phyloP scores from a whole-genome alignment of 768 basidiomycete species.

The Boletus pseudo-olivaceus region DNA sequence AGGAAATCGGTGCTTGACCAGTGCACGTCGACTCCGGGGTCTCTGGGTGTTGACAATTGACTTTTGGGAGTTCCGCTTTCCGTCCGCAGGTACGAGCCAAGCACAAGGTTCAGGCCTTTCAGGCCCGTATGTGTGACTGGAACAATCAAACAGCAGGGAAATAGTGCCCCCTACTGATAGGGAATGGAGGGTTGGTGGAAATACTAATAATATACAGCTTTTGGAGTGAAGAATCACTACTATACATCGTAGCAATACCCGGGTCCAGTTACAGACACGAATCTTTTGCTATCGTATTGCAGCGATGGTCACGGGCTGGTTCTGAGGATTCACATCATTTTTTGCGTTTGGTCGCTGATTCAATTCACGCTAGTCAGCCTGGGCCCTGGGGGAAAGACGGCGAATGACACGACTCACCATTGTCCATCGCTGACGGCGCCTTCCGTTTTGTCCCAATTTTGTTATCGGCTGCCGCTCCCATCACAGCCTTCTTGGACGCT shows the following conservation, averaged over 20 bases:
- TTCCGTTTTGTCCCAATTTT: slow-evolving; percentile 44
- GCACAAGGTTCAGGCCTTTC: background rate
- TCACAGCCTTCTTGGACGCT: slow-evolving; percentile 17
- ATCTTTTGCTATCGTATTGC: background rate
- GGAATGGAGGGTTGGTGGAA: slow-evolving; percentile 5
- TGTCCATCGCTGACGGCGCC: slow-evolving; percentile 36
- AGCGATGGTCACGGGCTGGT: background rate
- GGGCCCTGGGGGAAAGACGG: background rate
- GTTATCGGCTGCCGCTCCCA: slow-evolving; percentile 6
- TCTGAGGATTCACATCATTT: slow-evolving; percentile 23
- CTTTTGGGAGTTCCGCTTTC: background rate
- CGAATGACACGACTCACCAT: slow-evolving; percentile 31
- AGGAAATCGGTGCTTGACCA: background rate
- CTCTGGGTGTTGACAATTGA: background rate
- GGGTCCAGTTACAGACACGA: slow-evolving; percentile 2
- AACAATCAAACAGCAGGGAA: background rate
- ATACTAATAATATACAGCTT: slow-evolving; percentile 27
- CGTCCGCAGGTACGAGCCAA: background rate
- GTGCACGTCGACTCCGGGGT: background rate
- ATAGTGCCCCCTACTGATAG: background rate
- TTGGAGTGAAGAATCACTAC: slow-evolving; percentile 14
- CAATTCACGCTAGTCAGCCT: background rate
- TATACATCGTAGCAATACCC: slow-evolving; percentile 5
- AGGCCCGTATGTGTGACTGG: no score
- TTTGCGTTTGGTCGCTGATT: slow-evolving; percentile 37